Evolutionary conservation across 192 early-diverging fungal genomes (phyloP), one percentile per base, ranked within the genome.

Genomic region (Coemansia sp.): DNA sequence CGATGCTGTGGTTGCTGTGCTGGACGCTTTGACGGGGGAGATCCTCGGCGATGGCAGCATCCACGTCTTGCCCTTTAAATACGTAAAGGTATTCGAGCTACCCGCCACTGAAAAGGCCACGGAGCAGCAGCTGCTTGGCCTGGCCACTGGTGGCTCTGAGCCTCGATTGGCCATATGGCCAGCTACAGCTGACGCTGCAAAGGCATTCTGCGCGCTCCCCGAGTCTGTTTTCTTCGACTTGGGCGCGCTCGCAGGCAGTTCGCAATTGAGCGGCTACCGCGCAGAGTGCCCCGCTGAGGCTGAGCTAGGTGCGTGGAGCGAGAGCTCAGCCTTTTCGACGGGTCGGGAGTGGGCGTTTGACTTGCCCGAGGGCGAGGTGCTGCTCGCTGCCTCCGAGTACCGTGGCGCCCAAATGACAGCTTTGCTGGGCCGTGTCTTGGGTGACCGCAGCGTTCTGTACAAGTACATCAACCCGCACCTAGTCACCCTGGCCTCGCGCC

Each of bases 401-500:
- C 39, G 40, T 24, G 76, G 73, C 63, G 75, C 71, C 2, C 85
- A 94, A 58, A 84, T 88, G 50, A 87, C 97, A 9, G 94, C 98
- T 7, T 95, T 95, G 22, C 67, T 97, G 29, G 98, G 98, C 20
- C 89, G 95, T 16, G 95, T 98, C 7, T 88, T 98, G 13, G 98
- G 96, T 61, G 90, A 98, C 76, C 94, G 98, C 34, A 90, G 89
- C 41, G 98, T 99, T 6, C 88, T 95, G n/a, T 99, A 97, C 91
- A 99, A 99, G 80, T 99, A 98, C 83, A 86, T 98, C 67, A 98
- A 96, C 82, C 97, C 98, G 52, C 93, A 98, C 78, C 69, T 97
- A 22, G 72, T 92, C 41, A 90, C 93, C 0, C 70, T 97, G 16
- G 90, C 91, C 44, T 91, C 95, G 6, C 66, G 85, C 33, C 65